Evolutionary conservation across 805 yeast genomes (phyloP).

Genomic region (Suhomyces sp.): DNA sequence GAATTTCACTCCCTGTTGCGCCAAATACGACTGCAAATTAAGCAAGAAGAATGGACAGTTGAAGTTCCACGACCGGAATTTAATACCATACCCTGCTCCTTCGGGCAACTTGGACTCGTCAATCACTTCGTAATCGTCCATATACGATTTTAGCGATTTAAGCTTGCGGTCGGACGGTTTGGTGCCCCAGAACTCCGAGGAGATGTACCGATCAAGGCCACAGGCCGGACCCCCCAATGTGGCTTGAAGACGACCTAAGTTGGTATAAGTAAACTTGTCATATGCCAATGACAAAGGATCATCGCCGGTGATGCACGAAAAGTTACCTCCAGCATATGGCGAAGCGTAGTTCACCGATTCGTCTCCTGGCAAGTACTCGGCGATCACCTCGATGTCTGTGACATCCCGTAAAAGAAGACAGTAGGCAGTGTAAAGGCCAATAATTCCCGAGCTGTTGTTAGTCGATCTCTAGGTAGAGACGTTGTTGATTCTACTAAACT

Average conservation of each 20-base stretch:
- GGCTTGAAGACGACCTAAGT: conserved; percentile 41
- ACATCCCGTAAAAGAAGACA: conserved; percentile 44
- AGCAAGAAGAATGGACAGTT: conserved; percentile 63
- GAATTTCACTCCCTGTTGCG: conserved; percentile 50
- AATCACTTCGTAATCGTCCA: conserved; percentile 45
- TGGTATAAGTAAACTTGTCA: conserved; percentile 57
- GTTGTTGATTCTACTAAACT: no score
- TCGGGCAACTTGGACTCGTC: conserved; percentile 36
- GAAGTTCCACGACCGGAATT: conserved; percentile 63
- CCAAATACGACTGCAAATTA: conserved; percentile 45
- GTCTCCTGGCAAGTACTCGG: conserved; percentile 75
- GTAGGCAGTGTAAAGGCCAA: conserved; percentile 63
- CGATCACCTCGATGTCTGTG: conserved; percentile 52
- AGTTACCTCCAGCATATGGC: conserved; percentile 64
- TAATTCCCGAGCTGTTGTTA: conserved; percentile 52
- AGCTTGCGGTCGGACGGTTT: conserved; percentile 47
- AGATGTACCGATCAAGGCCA: conserved; percentile 55
- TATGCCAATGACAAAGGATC: conserved; percentile 43
- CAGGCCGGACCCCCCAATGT: conserved; percentile 49
- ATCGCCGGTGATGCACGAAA: conserved; percentile 52
- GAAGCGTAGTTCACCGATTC: conserved; percentile 71
- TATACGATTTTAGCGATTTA: conserved; percentile 45
- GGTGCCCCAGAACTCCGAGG: conserved; percentile 59
- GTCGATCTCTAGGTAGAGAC: neutral
- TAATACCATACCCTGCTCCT: conserved; percentile 56